Conservation (phyloP, 257 asterid genomes). For the Marsdenia floribunda region DNA sequence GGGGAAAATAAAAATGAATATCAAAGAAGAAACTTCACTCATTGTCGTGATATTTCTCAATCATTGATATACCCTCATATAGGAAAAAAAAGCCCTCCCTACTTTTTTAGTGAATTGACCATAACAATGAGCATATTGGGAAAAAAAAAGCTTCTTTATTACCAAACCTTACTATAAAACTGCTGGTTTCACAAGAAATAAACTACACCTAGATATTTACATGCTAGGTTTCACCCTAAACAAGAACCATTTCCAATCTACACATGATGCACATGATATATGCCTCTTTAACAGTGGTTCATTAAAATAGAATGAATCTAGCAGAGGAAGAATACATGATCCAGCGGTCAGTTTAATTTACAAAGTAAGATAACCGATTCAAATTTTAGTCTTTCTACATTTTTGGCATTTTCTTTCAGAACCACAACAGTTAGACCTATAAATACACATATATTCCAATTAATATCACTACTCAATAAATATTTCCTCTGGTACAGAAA, state of each 20-base stretch:
- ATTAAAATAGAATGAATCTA: no score
- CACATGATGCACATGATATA: no score
- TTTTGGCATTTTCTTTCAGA: background rate
- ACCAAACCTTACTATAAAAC: no score
- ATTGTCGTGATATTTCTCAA: background rate
- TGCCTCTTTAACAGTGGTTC: no score
- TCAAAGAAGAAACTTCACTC: background rate
- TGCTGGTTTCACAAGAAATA: background rate
- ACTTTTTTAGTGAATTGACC: background rate
- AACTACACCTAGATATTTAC: background rate
- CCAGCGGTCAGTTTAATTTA: background rate
- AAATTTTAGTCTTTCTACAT: background rate
- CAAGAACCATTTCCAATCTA: no score
- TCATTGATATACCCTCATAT: background rate
- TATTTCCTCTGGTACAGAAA: background rate
- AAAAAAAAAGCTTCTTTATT: no score
- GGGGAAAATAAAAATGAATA: background rate
- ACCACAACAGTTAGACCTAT: background rate
- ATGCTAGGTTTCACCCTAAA: background rate
- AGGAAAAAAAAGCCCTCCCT: background rate
- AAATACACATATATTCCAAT: no score
- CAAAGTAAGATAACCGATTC: no score
- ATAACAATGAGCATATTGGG: background rate
- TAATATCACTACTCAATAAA: no score
- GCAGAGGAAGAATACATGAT: no score